Conservation (phyloP, 2,329 filamentous ascomycete genomes). For the Neonectria ditissima region DNA sequence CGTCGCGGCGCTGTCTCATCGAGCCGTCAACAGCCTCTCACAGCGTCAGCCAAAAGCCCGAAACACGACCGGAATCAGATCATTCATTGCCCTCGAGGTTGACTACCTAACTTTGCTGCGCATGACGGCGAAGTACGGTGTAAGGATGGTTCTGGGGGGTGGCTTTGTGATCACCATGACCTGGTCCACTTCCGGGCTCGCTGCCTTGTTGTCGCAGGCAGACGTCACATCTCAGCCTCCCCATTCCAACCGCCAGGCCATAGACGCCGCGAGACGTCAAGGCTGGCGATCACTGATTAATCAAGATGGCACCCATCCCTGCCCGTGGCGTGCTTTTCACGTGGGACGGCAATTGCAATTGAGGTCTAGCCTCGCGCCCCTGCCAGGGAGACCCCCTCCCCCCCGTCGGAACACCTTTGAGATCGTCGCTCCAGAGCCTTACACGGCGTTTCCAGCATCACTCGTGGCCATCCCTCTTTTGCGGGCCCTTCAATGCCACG, state of each 20-base stretch:
- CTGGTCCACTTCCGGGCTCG: constrained; percentile 13
- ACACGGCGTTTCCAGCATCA: not conserved
- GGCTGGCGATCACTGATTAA: constrained; percentile 21
- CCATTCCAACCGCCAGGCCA: constrained; percentile 8
- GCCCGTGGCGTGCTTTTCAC: constrained; percentile 34
- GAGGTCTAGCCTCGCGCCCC: constrained; percentile 20
- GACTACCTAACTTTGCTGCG: constrained; percentile 13
- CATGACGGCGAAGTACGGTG: constrained; percentile 26
- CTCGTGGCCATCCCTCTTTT: constrained; percentile 1
- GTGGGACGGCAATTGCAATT: constrained; percentile 38
- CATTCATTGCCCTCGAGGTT: constrained; percentile 9
- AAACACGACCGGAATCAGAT: constrained; percentile 23
- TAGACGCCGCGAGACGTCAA: constrained; percentile 22
- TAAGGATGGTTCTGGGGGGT: constrained; percentile 10
- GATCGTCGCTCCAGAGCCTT: constrained; percentile 11
- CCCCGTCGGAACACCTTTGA: constrained; percentile 23
- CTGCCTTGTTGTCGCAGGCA: constrained; percentile 17
- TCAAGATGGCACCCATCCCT: constrained; percentile 24
- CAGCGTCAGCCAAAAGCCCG: constrained; percentile 14
- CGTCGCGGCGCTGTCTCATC: constrained; percentile 22
- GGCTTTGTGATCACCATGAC: constrained; percentile 10
- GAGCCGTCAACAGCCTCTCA: constrained; percentile 14
- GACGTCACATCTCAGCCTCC: not conserved
- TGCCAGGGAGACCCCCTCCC: constrained; percentile 4
- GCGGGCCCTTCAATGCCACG: constrained; percentile 23